These are phyloP conservation scores for Boletellus deceptivus DNA, from an alignment of 1,284 basidiomycete genomes.

Conservation along the genomic window DNA sequence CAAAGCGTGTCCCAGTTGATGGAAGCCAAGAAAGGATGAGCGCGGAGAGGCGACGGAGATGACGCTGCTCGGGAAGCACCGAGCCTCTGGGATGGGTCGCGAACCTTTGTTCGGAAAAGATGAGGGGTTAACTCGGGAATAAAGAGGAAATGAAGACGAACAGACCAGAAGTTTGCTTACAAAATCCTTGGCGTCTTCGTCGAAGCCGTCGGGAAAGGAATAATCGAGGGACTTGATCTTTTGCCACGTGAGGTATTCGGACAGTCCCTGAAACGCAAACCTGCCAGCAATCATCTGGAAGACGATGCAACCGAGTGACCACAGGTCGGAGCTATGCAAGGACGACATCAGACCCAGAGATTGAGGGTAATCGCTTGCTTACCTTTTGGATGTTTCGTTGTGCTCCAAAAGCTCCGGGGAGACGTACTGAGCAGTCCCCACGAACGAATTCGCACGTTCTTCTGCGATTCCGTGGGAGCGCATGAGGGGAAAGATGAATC, in stretches of 20 bases:
- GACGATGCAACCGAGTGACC: constrained; percentile 95
- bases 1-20: constrained; percentile 77
- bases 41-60: constrained; percentile 59
- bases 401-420: constrained; percentile 87
- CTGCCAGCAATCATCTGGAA: constrained; percentile 95
- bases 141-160: constrained; percentile 4
- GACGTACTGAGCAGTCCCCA: constrained; percentile 96
- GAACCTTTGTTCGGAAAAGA: constrained; percentile 45
- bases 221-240: constrained; percentile 77
- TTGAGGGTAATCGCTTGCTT: neutral
- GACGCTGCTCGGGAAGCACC: constrained; percentile 52
- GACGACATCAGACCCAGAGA: neutral
- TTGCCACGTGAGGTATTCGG: constrained; percentile 82
- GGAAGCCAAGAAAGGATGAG: constrained; percentile 72
- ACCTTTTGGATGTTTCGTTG: constrained; percentile 74
- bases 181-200: constrained; percentile 66
- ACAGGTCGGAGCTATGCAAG: constrained; percentile 80
- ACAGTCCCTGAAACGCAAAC: constrained; percentile 87
- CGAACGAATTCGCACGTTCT: constrained; percentile 77
- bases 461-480: constrained; percentile 28
- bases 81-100: constrained; percentile 69
- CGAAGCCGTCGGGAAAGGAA: constrained; percentile 70
- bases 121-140: neutral
- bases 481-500: neutral
- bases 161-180: constrained; percentile 63